Evolutionary conservation across 257 asterid genomes (phyloP).

Genomic region (Vinca minor): DNA sequence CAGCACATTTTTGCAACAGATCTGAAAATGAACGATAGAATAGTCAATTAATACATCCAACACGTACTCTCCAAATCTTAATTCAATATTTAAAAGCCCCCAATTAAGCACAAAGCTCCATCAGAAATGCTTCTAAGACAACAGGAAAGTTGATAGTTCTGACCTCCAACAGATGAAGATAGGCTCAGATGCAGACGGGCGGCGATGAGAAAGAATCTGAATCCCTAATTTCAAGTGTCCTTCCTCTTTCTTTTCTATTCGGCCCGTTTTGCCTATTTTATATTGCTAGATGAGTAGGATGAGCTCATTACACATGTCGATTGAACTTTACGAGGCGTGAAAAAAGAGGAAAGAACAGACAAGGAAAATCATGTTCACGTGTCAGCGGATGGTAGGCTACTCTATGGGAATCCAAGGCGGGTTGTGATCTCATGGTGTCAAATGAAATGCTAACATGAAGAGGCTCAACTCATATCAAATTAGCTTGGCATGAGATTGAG

Average conservation of each 20-base stretch:
- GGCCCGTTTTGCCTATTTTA: neutral
- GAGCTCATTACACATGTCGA: constrained; percentile 1
- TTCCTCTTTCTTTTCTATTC: neutral
- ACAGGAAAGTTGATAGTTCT: too few relatives aligned
- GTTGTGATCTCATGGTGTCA: neutral
- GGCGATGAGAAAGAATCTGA: neutral
- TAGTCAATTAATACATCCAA: too few relatives aligned
- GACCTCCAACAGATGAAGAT: neutral
- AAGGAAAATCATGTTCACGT: neutral
- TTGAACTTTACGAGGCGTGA: neutral
- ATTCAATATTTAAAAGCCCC: too few relatives aligned
- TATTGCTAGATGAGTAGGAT: neutral
- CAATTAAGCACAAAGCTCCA: too few relatives aligned
- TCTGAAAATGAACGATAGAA: too few relatives aligned
- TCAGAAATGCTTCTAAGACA: too few relatives aligned
- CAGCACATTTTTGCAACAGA: too few relatives aligned
- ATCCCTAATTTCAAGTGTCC: neutral
- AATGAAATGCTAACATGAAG: neutral
- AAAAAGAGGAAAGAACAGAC: neutral
- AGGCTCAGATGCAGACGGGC: neutral
- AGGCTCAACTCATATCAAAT: neutral
- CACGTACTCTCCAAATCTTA: too few relatives aligned
- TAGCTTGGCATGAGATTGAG: too few relatives aligned
- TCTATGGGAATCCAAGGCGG: neutral
- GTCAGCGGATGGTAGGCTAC: neutral